A percentile compares a stretch with the other conserved stretches of the same genome.
Evolutionary conservation across 768 basidiomycete species (phyloP).

Genomic region (Tubosaeta sp.): DNA sequence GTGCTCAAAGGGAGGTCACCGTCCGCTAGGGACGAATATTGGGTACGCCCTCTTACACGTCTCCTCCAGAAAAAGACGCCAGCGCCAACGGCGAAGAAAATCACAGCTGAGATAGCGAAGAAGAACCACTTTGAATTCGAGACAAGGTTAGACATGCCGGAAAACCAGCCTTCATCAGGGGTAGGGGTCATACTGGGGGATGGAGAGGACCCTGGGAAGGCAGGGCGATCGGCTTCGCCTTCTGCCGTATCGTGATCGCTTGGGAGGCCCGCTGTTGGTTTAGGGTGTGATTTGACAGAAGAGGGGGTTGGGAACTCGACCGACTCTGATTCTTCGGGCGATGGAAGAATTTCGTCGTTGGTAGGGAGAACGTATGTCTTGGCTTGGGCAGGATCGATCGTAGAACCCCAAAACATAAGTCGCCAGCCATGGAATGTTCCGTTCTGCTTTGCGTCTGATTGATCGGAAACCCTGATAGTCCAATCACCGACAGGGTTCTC

Average conservation of each 20-base stretch:
- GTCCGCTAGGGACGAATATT: slow-evolving; percentile 57
- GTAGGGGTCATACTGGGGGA: slow-evolving; percentile 48
- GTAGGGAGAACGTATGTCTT: slow-evolving; percentile 58
- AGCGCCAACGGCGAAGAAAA: slow-evolving; percentile 65
- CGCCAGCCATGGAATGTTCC: slow-evolving; percentile 87
- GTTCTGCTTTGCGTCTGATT: slow-evolving; percentile 51
- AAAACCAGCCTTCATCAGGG: slow-evolving; percentile 82
- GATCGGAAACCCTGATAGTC: slow-evolving; percentile 85
- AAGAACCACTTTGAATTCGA: slow-evolving; percentile 88
- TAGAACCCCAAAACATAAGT: slow-evolving; percentile 88
- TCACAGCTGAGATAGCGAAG: slow-evolving; percentile 73
- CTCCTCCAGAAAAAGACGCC: slow-evolving; percentile 82
- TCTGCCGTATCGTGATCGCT: slow-evolving; percentile 76
- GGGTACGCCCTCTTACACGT: slow-evolving; percentile 35
- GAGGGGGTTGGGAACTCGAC: slow-evolving; percentile 37
- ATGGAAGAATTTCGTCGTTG: slow-evolving; percentile 46
- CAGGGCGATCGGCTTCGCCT: slow-evolving; percentile 78
- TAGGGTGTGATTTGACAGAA: slow-evolving; percentile 62
- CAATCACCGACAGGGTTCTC: slow-evolving; percentile 89
- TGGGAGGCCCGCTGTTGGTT: slow-evolving; percentile 86
- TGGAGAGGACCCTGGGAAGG: slow-evolving; percentile 46
- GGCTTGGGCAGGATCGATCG: slow-evolving; percentile 66
- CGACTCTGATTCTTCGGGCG: slow-evolving; percentile 41
- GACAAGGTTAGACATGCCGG: slow-evolving; percentile 68
- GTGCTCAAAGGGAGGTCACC: slow-evolving; percentile 79